These are phyloP conservation scores for Malassezia equina DNA, from an alignment of 1,284 basidiomycete genomes.

Conservation along the genomic window DNA sequence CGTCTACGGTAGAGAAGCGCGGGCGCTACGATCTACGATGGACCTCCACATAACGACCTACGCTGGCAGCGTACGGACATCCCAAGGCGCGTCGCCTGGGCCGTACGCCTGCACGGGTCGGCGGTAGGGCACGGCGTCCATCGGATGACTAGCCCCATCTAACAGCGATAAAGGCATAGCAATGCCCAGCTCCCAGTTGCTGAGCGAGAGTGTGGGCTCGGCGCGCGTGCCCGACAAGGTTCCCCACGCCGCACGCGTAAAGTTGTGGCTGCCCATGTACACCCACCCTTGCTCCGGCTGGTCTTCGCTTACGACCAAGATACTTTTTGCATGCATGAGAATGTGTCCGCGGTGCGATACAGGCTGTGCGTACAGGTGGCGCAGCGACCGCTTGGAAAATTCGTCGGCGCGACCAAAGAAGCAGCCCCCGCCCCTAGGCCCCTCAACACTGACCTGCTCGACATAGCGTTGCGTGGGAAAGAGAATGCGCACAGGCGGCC, in stretches of 20 bases:
- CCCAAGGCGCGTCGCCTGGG: constrained; percentile 26
- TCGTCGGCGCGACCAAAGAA: constrained; percentile 40
- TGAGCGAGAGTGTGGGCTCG: constrained; percentile 19
- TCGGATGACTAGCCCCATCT: constrained; percentile 18
- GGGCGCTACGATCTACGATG: not conserved
- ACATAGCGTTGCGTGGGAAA: constrained; percentile 38
- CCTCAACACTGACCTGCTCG: constrained; percentile 23
- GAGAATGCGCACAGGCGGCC: constrained; percentile 30
- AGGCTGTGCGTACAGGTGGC: constrained; percentile 26
- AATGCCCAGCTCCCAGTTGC: constrained; percentile 42
- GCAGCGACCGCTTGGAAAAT: constrained; percentile 10
- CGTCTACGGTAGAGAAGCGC: not conserved
- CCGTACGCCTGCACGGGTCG: constrained; percentile 25
- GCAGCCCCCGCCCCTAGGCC: constrained; percentile 26
- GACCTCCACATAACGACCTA: not conserved
- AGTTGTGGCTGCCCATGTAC: constrained; percentile 40
- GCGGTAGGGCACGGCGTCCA: constrained; percentile 27
- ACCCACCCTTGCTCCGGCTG: constrained; percentile 24
- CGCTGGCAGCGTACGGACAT: not conserved
- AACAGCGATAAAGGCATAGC: constrained; percentile 26
- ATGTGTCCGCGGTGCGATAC: constrained; percentile 30
- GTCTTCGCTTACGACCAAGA: constrained; percentile 15
- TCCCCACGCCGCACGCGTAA: constrained; percentile 44
- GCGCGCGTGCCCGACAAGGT: constrained; percentile 23
- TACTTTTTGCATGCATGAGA: constrained; percentile 43